Evolutionary conservation across 805 yeast species (phyloP).

Genomic region (Kazachstania viticola): DNA sequence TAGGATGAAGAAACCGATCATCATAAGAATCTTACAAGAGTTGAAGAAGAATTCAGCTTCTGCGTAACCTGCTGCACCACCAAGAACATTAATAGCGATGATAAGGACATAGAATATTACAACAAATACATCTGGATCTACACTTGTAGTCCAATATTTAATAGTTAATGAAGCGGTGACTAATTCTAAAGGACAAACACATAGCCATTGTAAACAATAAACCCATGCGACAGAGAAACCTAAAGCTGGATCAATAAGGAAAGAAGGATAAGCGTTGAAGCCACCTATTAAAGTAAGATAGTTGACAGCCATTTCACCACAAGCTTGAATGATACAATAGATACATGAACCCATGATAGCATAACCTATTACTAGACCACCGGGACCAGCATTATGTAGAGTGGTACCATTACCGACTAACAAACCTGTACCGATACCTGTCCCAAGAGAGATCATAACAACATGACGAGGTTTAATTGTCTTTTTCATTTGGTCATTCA

Average conservation of each 20-base stretch:
- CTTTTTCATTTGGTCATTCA: slow-evolving; percentile 25
- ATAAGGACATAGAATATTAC: slow-evolving; percentile 39
- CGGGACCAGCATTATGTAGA: slow-evolving; percentile 36
- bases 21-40: slow-evolving; percentile 49
- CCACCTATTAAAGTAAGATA: slow-evolving; percentile 51
- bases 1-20: slow-evolving; percentile 45
- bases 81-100: slow-evolving; percentile 33
- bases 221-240: slow-evolving; percentile 54
- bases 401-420: slow-evolving; percentile 46
- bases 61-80: slow-evolving; percentile 49
- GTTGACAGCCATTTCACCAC: slow-evolving; percentile 56
- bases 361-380: slow-evolving; percentile 42
- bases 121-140: slow-evolving; percentile 49
- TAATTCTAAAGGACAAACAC: slow-evolving; percentile 50
- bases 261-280: slow-evolving; percentile 45
- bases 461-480: slow-evolving; percentile 37
- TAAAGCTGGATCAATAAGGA: slow-evolving; percentile 44
- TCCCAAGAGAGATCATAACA: slow-evolving; percentile 71
- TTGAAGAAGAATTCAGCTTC: slow-evolving; percentile 59
- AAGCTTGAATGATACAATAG: slow-evolving; percentile 47
- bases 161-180: slow-evolving; percentile 56
- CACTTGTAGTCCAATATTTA: slow-evolving; percentile 42
- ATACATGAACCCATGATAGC: slow-evolving; percentile 46
- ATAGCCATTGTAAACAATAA: slow-evolving; percentile 52
- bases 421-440: slow-evolving; percentile 74